Conservation (phyloP, 1,139 yeast genomes). For the Sugiyamaella grinbergsii region DNA sequence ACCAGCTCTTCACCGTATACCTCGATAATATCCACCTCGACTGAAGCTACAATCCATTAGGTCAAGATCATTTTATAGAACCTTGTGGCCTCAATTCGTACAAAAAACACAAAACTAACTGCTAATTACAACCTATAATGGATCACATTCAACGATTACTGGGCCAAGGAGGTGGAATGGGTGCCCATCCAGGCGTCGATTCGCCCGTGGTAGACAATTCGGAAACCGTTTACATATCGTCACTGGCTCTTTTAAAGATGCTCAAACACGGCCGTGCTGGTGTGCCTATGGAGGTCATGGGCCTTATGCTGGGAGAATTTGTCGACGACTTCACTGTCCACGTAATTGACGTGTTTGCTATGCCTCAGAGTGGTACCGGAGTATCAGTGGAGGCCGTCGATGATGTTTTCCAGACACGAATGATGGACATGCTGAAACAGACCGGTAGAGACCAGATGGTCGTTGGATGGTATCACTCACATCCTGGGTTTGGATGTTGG, state of each 20-base stretch:
- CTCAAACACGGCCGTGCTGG: conserved; percentile 98
- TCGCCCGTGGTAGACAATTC: conserved; percentile 90
- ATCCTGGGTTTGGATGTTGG: conserved; percentile 99
- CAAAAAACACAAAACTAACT: background rate
- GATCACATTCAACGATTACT: conserved; percentile 74
- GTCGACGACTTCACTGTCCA: conserved; percentile 97
- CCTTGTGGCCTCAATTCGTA: background rate
- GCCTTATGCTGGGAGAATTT: conserved; percentile 97
- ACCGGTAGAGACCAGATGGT: conserved; percentile 99
- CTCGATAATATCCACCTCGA: background rate
- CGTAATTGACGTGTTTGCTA: conserved; percentile 96
- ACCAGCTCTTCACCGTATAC: too few relatives aligned
- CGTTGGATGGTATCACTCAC: conserved; percentile 99
- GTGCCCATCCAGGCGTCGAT: conserved; percentile 47
- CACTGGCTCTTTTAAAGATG: conserved; percentile 93
- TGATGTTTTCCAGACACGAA: conserved; percentile 96
- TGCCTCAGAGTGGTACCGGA: conserved; percentile 97
- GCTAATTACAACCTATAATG: conserved; percentile 45
- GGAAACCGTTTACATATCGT: conserved; percentile 94
- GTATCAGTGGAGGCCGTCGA: conserved; percentile 99
- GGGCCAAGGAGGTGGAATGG: conserved; percentile 53
- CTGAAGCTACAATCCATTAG: background rate
- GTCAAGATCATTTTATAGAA: background rate
- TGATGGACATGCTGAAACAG: conserved; percentile 99
- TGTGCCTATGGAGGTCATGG: conserved; percentile 99